Conservation (phyloP, 495 filamentous ascomycete genomes). For the Penicillium verhagenii region DNA sequence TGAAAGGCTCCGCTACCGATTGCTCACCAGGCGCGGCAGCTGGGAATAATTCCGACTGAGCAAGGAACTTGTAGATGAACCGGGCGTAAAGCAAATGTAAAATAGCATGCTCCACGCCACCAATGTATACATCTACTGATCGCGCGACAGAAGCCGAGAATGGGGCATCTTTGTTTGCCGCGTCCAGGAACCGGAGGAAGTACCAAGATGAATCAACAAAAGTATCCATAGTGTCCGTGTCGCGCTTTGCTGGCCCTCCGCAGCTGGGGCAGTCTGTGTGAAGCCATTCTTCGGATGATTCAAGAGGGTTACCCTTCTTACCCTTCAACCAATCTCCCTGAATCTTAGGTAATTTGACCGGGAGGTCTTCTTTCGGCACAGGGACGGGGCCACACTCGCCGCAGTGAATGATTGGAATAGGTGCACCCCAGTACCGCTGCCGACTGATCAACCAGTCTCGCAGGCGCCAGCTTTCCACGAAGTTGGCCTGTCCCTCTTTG, state of each 20-base stretch:
- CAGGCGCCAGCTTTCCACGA: slow-evolving; percentile 69
- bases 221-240: slow-evolving; percentile 95
- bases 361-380: slow-evolving; percentile 72
- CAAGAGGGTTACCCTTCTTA: slow-evolving; percentile 74
- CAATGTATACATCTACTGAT: slow-evolving; percentile 83
- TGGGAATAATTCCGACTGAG: slow-evolving; percentile 56
- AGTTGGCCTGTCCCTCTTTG: slow-evolving; percentile 49
- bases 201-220: slow-evolving; percentile 96
- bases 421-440: slow-evolving; percentile 87
- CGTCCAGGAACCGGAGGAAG: slow-evolving; percentile 74
- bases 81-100: slow-evolving; percentile 88
- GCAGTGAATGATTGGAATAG: slow-evolving; percentile 89
- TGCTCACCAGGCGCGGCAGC: slow-evolving; percentile 31
- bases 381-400: slow-evolving; percentile 72
- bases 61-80: slow-evolving; percentile 85
- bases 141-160: slow-evolving; percentile 59
- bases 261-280: slow-evolving; percentile 76
- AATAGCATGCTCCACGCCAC: slow-evolving; percentile 88
- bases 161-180: slow-evolving; percentile 58
- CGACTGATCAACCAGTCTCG: slow-evolving; percentile 87
- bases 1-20: slow-evolving; percentile 66
- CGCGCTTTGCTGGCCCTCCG: slow-evolving; percentile 64
- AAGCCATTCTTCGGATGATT: slow-evolving; percentile 68
- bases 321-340: slow-evolving; percentile 64
- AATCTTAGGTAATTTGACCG: slow-evolving; percentile 72